A percentile compares a stretch with the other conserved stretches of the same genome.
Evolutionary conservation across 768 basidiomycete species (phyloP).

Genomic region (Xerocomellus chrysenteron): DNA sequence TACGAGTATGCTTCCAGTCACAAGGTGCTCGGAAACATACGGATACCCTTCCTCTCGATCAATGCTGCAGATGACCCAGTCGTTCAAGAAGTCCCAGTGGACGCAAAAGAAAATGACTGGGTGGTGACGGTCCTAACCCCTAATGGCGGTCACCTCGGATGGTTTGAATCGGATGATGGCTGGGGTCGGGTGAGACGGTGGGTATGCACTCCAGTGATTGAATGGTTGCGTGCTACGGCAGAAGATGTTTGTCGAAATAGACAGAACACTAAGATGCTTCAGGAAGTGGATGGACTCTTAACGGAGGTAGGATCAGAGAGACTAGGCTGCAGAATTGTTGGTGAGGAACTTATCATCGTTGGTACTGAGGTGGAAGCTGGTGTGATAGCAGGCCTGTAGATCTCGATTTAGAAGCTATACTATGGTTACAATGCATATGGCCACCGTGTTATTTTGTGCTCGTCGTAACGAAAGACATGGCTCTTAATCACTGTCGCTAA

Average conservation of each 20-base stretch:
- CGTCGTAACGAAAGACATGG: neutral
- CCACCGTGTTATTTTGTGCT: slow-evolving; percentile 4
- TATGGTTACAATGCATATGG: slow-evolving; percentile 8
- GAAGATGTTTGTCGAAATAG: slow-evolving; percentile 47
- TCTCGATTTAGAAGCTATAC: slow-evolving; percentile 12
- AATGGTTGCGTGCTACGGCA: slow-evolving; percentile 64
- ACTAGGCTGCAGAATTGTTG: slow-evolving; percentile 59
- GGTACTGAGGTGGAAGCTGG: slow-evolving; percentile 53
- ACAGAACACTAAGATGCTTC: slow-evolving; percentile 34
- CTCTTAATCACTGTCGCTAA: slow-evolving; percentile 84
- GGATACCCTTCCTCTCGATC: slow-evolving; percentile 72
- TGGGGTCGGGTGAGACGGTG: slow-evolving; percentile 47
- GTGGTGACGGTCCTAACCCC: slow-evolving; percentile 61
- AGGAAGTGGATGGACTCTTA: slow-evolving; percentile 58
- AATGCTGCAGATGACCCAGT: slow-evolving; percentile 80
- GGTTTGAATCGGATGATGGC: slow-evolving; percentile 59
- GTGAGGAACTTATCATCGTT: slow-evolving; percentile 51
- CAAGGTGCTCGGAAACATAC: slow-evolving; percentile 54
- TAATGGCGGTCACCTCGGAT: slow-evolving; percentile 78
- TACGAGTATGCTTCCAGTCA: slow-evolving; percentile 59
- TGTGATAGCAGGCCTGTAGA: slow-evolving; percentile 61
- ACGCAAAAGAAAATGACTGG: slow-evolving; percentile 50
- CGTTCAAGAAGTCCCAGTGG: slow-evolving; percentile 59
- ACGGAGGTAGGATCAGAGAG: slow-evolving; percentile 55
- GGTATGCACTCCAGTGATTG: slow-evolving; percentile 68